phyloP scores from a whole-genome alignment of 306 rosid genomes.

The Sophora flavescens region DNA sequence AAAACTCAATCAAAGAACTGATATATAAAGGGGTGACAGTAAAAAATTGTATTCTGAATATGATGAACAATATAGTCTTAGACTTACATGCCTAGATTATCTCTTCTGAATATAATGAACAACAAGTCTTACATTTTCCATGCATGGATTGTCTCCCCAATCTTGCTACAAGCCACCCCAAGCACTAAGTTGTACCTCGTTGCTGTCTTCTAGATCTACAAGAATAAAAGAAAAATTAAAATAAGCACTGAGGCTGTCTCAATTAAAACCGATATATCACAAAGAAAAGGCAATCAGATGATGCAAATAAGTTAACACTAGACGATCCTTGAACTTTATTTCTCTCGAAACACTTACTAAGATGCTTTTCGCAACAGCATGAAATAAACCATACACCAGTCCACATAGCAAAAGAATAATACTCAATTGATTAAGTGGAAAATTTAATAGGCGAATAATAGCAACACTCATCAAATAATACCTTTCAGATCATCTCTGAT shows the following conservation, averaged over 20 bases:
- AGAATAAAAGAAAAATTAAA: conserved; percentile 32
- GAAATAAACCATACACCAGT: neutral
- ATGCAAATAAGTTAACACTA: conserved; percentile 22
- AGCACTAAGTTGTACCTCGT: conserved; percentile 43
- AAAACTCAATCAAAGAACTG: neutral
- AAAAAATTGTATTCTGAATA: conserved; percentile 5
- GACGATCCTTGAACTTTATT: neutral
- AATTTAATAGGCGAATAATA: conserved; percentile 23
- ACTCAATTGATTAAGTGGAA: neutral
- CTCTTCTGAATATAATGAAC: neutral
- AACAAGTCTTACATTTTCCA: too few species aligned
- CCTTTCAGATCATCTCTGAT: conserved; percentile 41
- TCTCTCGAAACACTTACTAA: conserved; percentile 26
- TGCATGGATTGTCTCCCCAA: too few species aligned
- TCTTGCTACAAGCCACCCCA: conserved; percentile 44
- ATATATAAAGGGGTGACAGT: neutral
- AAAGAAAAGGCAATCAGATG: conserved; percentile 11
- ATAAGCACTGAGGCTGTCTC: neutral
- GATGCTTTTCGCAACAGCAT: neutral
- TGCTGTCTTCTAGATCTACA: conserved; percentile 50
- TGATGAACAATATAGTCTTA: conserved; percentile 35
- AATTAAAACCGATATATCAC: conserved; percentile 1
- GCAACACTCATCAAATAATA: conserved; percentile 36
- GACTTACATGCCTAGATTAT: conserved; percentile 18
- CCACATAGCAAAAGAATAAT: conserved; percentile 25